These are phyloP conservation scores for Cyberlindnera nakhonratchasimensis DNA, from an alignment of 805 yeast species.

Conservation along the genomic window DNA sequence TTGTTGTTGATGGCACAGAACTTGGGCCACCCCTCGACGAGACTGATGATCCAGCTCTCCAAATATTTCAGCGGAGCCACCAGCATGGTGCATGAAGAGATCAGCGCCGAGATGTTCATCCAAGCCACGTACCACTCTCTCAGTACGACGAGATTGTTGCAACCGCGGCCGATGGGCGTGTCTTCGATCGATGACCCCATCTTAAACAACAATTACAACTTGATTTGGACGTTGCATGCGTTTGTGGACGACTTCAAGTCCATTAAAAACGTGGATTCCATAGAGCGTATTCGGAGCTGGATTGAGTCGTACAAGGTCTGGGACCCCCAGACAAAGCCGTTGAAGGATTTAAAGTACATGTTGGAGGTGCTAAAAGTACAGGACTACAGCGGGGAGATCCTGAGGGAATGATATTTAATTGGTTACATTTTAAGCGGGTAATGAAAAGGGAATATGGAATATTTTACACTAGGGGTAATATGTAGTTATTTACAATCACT, in stretches of 20 bases:
- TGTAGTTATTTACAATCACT: background rate
- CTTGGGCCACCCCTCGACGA: conserved; percentile 43
- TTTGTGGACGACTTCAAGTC: conserved; percentile 33
- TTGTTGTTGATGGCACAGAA: conserved; percentile 47
- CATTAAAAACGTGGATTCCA: conserved; percentile 31
- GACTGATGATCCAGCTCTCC: conserved; percentile 44
- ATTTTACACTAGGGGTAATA: background rate
- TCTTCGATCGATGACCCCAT: conserved; percentile 14
- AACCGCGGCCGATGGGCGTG: background rate
- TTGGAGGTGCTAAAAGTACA: conserved; percentile 26
- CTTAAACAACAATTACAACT: conserved; percentile 34
- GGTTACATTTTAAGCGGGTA: no score
- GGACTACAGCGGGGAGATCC: conserved; percentile 21
- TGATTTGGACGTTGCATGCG: conserved; percentile 43
- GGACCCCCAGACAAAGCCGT: conserved; percentile 18
- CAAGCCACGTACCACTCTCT: conserved; percentile 30
- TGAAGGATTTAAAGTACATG: conserved; percentile 25
- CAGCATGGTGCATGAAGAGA: conserved; percentile 25
- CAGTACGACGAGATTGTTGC: conserved; percentile 14
- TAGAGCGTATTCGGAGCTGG: conserved; percentile 10
- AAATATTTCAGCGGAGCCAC: conserved; percentile 31
- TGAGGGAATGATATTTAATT: conserved; percentile 6
- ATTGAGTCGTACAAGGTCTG: conserved; percentile 15
- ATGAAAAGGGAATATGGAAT: no score
- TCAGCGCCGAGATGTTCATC: conserved; percentile 24